Percentiles rank a stretch among this genome's conserved stretches.
These are phyloP conservation scores for Aspergillus biplanus DNA, from an alignment of 495 filamentous ascomycete genomes.

Conservation along the genomic window DNA sequence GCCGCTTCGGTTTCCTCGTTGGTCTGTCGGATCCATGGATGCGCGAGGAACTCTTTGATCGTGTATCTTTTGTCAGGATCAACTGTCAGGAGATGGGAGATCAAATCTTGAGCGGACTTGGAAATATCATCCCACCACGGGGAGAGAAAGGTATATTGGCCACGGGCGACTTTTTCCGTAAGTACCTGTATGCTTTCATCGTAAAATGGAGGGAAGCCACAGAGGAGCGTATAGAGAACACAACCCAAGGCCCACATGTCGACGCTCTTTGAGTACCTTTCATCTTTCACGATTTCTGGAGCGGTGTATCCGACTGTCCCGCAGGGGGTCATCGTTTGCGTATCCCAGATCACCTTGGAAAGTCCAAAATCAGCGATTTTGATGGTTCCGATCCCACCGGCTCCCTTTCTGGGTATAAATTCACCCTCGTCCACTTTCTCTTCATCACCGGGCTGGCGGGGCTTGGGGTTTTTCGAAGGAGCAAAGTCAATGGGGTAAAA, in stretches of 20 bases:
- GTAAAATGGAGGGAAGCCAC: constrained; percentile 98
- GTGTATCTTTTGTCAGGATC: constrained; percentile 88
- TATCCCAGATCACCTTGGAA: constrained; percentile 98
- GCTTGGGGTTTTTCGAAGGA: constrained; percentile 78
- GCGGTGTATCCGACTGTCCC: constrained; percentile 98
- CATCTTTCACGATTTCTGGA: constrained; percentile 99
- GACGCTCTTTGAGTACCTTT: constrained; percentile 97
- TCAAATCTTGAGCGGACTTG: constrained; percentile 90
- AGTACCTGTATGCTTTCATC: constrained; percentile 97
- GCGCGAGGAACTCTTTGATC: constrained; percentile 85
- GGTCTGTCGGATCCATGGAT: constrained; percentile 85
- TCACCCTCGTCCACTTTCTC: constrained; percentile 98
- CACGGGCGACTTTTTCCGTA: constrained; percentile 95
- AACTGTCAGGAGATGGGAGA: constrained; percentile 88
- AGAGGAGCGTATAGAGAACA: constrained; percentile 94
- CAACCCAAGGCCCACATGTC: constrained; percentile 99
- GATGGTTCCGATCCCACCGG: constrained; percentile 92
- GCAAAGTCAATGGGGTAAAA: constrained; percentile 86
- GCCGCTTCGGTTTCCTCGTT: constrained; percentile 79
- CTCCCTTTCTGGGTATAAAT: constrained; percentile 78
- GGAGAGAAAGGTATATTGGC: constrained; percentile 96
- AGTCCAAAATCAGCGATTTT: constrained; percentile 98
- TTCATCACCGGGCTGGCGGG: constrained; percentile 82
- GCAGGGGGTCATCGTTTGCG: constrained; percentile 98
- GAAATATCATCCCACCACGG: constrained; percentile 99